Evolutionary conservation across 257 asterid species (phyloP).

Genomic region (Henckelia pumila): DNA sequence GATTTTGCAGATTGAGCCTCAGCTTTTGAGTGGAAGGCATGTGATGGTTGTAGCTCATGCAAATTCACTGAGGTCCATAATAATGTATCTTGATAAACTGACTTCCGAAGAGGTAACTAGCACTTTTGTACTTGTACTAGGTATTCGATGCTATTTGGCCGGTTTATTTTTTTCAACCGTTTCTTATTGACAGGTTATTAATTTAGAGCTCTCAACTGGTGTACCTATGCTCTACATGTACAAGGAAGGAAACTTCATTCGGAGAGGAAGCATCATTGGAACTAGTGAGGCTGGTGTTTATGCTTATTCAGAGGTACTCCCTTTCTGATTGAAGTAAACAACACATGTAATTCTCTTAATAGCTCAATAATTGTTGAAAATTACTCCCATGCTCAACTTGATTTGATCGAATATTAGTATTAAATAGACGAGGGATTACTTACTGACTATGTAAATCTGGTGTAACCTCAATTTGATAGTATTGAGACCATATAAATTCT

Average conservation of each 20-base stretch:
- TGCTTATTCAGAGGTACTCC: slow-evolving; percentile 82
- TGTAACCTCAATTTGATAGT: no score
- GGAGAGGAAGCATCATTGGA: slow-evolving; percentile 82
- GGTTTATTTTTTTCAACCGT: neutral
- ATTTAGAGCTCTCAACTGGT: slow-evolving; percentile 89
- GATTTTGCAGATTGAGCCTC: slow-evolving; percentile 74
- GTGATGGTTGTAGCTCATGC: slow-evolving; percentile 96
- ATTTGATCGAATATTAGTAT: no score
- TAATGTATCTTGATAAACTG: slow-evolving; percentile 86
- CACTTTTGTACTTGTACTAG: slow-evolving; percentile 8
- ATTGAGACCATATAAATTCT: no score
- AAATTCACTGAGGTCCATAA: slow-evolving; percentile 84
- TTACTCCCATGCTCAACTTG: no score
- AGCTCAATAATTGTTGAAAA: slow-evolving; percentile 1
- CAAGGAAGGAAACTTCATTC: slow-evolving; percentile 55
- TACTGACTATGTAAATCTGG: no score
- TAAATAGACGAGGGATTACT: no score
- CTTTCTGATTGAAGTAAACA: neutral
- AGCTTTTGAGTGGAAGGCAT: slow-evolving; percentile 61
- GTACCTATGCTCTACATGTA: slow-evolving; percentile 91
- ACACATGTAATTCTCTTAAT: neutral
- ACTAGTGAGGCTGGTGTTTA: slow-evolving; percentile 78
- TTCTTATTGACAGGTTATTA: slow-evolving; percentile 56
- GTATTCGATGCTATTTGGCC: neutral
- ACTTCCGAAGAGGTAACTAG: slow-evolving; percentile 72